These are phyloP conservation scores for Beauveria sp. DNA, from an alignment of 2,329 filamentous ascomycete genomes.

Conservation along the genomic window DNA sequence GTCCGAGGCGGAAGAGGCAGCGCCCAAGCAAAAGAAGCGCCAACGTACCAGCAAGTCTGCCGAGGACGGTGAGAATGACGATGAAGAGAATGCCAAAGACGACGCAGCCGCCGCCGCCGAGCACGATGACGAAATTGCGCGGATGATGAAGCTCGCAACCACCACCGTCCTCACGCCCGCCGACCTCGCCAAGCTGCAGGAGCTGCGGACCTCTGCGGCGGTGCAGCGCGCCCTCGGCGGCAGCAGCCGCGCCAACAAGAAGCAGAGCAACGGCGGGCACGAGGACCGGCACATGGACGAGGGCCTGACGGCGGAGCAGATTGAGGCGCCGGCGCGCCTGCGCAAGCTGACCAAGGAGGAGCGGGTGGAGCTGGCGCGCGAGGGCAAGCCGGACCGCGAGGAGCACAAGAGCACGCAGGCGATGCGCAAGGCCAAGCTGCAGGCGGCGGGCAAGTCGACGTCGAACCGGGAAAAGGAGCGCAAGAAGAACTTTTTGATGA, in stretches of 20 bases:
- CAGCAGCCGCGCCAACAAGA: conserved; percentile 39
- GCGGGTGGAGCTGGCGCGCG: conserved; percentile 72
- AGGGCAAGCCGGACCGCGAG: conserved; percentile 67
- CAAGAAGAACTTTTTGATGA: conserved; percentile 99
- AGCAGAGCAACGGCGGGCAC: conserved; percentile 27
- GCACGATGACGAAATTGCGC: conserved; percentile 35
- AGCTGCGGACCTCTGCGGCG: conserved; percentile 68
- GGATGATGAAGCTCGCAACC: conserved; percentile 72
- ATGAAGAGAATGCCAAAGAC: conserved; percentile 21
- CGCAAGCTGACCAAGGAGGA: conserved; percentile 87
- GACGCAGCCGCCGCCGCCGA: conserved; percentile 24
- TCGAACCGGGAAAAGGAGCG: conserved; percentile 96
- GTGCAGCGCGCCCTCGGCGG: conserved; percentile 55
- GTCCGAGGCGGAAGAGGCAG: conserved; percentile 62
- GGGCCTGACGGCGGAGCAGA: conserved; percentile 81
- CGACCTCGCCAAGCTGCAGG: conserved; percentile 88
- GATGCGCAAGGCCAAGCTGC: conserved; percentile 79
- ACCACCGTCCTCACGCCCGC: conserved; percentile 91
- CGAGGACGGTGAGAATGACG: conserved; percentile 18
- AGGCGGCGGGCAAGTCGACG: conserved; percentile 83
- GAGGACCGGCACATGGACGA: conserved; percentile 69
- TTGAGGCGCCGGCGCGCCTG: conserved; percentile 75
- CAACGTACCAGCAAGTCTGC: conserved; percentile 19
- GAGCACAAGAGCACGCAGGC: conserved; percentile 84
- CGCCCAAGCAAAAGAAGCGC: conserved; percentile 46